These are phyloP conservation scores for Salisapilia sapeloensis DNA, from an alignment of 352 stramenopile genomes.

Conservation along the genomic window DNA sequence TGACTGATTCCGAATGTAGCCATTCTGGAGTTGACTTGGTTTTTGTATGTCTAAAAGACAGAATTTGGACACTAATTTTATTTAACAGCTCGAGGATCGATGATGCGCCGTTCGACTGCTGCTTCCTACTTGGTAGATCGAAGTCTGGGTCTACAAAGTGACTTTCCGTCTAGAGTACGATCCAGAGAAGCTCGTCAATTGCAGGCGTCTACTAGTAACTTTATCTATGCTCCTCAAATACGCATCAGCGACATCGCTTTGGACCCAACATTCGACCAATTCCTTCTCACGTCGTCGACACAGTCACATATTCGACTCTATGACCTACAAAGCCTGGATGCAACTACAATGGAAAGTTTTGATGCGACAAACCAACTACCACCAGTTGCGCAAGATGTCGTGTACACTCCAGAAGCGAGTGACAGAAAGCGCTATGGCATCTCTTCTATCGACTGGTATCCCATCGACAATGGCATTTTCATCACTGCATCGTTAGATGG, in stretches of 20 bases:
- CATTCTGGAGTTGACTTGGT: too few species aligned
- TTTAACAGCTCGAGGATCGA: too few species aligned
- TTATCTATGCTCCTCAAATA: slow-evolving; percentile 41
- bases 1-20: too few species aligned
- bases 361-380: slow-evolving; percentile 19
- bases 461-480: slow-evolving; percentile 65
- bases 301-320: slow-evolving; percentile 42
- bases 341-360: neutral
- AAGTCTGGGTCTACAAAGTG: neutral
- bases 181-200: slow-evolving; percentile 6
- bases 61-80: too few species aligned
- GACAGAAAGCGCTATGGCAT: slow-evolving; percentile 30
- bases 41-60: too few species aligned
- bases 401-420: neutral
- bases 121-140: slow-evolving; percentile 1
- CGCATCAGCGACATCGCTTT: slow-evolving; percentile 40
- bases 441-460: slow-evolving; percentile 76
- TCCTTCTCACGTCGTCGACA: slow-evolving; percentile 33
- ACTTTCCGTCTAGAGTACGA: neutral
- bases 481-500: slow-evolving; percentile 56
- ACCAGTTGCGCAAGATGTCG: slow-evolving; percentile 8
- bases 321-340: slow-evolving; percentile 33
- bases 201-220: slow-evolving; percentile 16
- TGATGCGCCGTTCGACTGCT: too few species aligned
- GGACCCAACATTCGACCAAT: slow-evolving; percentile 38